Conservation (phyloP, 352 stramenopile genomes). For the Pythium oligandrum region DNA sequence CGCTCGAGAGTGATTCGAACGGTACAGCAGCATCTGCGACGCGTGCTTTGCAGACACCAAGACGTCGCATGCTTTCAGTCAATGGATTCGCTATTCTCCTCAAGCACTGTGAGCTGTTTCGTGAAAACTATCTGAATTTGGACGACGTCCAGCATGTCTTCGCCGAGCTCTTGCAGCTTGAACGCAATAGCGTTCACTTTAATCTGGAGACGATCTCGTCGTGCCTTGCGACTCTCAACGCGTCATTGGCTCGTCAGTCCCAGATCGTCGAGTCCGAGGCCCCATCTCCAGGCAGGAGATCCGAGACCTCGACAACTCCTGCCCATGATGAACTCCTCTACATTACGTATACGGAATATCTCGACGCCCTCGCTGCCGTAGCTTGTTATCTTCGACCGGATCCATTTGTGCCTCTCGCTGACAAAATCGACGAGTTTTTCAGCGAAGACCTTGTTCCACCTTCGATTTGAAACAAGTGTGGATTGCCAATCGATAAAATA, state of each 20-base stretch:
- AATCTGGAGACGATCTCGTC: constrained; percentile 9
- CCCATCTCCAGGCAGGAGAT: not conserved
- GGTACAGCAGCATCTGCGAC: not conserved
- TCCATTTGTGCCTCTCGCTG: constrained; percentile 49
- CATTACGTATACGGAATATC: constrained; percentile 55
- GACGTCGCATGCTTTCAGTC: constrained; percentile 35
- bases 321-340: constrained; percentile 28
- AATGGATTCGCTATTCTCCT: constrained; percentile 41
- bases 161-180: constrained; percentile 51
- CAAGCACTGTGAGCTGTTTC: constrained; percentile 48
- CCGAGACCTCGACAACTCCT: not conserved
- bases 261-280: not conserved
- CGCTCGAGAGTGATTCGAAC: constrained; percentile 11
- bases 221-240: constrained; percentile 8
- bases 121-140: constrained; percentile 53
- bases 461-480: no score
- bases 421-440: constrained; percentile 60
- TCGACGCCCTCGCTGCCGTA: constrained; percentile 49
- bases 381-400: constrained; percentile 58
- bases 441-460: constrained; percentile 7
- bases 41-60: not conserved
- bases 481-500: no score
- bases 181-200: constrained; percentile 51
- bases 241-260: not conserved
- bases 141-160: constrained; percentile 61